Conservation (phyloP, 495 filamentous ascomycete species). For the Neurospora sp. region DNA sequence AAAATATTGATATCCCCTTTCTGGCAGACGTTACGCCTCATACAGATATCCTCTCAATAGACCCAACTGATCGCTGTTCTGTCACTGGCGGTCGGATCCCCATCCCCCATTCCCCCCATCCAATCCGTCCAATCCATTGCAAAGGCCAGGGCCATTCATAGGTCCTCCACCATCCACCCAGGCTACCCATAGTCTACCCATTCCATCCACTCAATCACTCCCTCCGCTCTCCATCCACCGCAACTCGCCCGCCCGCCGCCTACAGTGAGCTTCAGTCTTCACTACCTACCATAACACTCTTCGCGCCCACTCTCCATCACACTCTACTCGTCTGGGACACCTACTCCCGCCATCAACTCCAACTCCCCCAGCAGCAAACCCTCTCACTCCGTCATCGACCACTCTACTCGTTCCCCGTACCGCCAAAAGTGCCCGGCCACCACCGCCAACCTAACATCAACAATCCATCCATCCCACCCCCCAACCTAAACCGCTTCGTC, state of each 20-base stretch:
- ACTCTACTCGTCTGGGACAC: background rate
- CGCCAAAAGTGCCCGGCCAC: background rate
- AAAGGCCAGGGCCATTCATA: background rate
- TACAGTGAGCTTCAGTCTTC: background rate
- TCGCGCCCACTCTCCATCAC: background rate
- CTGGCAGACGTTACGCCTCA: background rate
- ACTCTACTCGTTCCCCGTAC: background rate
- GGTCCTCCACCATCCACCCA: background rate
- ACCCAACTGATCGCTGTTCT: background rate
- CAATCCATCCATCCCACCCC: slow-evolving; percentile 3
- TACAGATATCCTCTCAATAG: background rate
- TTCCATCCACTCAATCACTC: background rate
- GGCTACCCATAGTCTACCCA: background rate
- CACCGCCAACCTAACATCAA: background rate
- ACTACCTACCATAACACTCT: background rate
- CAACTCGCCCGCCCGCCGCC: background rate
- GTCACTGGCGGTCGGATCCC: background rate
- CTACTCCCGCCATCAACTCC: background rate
- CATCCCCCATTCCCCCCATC: background rate
- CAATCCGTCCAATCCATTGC: background rate
- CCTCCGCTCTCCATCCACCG: background rate
- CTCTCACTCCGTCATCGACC: background rate
- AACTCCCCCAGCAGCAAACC: background rate
- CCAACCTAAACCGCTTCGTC: background rate
- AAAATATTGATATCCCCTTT: background rate